Conservation (phyloP, 306 rosid genomes). For the Bauhinia variegata region DNA sequence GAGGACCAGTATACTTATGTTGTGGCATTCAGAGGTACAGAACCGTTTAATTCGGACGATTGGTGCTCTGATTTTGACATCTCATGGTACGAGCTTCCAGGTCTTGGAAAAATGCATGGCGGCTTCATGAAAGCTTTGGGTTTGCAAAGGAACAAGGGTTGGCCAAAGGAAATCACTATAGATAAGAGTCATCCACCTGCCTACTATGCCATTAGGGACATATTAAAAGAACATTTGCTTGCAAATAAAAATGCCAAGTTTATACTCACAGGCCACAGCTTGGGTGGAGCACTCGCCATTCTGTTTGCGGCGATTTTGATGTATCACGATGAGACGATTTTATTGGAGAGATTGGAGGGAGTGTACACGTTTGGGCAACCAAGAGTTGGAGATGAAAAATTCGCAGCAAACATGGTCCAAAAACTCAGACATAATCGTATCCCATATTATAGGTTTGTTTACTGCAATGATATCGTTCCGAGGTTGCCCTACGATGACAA, state of each 20-base stretch:
- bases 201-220: slow-evolving; percentile 42
- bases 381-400: slow-evolving; percentile 47
- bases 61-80: slow-evolving; percentile 60
- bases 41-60: slow-evolving; percentile 52
- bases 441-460: slow-evolving; percentile 50
- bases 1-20: slow-evolving; percentile 41
- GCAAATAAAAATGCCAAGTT: slow-evolving; percentile 21
- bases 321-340: slow-evolving; percentile 44
- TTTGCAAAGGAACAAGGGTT: slow-evolving; percentile 41
- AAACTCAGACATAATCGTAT: slow-evolving; percentile 32
- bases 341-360: slow-evolving; percentile 51
- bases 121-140: slow-evolving; percentile 68
- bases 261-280: slow-evolving; percentile 49
- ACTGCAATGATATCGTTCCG: slow-evolving; percentile 50
- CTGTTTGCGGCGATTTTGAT: slow-evolving; percentile 37
- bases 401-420: slow-evolving; percentile 42
- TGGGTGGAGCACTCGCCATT: slow-evolving; percentile 48
- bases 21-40: slow-evolving; percentile 60
- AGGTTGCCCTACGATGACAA: slow-evolving; percentile 50
- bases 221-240: slow-evolving; percentile 4
- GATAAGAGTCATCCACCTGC: slow-evolving; percentile 22
- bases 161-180: slow-evolving; percentile 28
- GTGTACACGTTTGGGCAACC: slow-evolving; percentile 64
- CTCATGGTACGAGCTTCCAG: slow-evolving; percentile 53
- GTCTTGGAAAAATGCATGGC: slow-evolving; percentile 50